Evolutionary conservation across 2,329 filamentous ascomycete genomes (phyloP).

Genomic region (Botrytis deweyae): DNA sequence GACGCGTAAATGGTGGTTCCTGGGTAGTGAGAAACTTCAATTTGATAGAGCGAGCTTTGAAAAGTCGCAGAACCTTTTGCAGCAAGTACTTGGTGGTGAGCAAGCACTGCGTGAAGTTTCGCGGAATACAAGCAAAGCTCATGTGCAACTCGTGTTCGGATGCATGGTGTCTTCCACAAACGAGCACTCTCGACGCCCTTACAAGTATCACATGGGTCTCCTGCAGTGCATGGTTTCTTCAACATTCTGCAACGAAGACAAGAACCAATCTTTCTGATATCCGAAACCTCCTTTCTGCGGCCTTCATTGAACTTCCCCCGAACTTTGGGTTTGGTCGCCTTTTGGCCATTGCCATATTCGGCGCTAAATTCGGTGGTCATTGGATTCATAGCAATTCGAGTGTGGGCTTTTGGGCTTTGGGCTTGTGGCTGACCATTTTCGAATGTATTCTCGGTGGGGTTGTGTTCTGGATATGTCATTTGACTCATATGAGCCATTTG

Average conservation of each 20-base stretch:
- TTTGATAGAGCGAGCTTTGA: slow-evolving; percentile 44
- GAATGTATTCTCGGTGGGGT: slow-evolving; percentile 23
- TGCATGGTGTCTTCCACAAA: slow-evolving; percentile 64
- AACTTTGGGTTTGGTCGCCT: slow-evolving; percentile 44
- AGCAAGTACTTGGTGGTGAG: slow-evolving; percentile 57
- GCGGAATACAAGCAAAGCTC: slow-evolving; percentile 63
- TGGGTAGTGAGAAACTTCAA: slow-evolving; percentile 60
- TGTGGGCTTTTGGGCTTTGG: slow-evolving; percentile 25
- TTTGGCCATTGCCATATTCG: slow-evolving; percentile 38
- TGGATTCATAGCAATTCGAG: slow-evolving; percentile 32
- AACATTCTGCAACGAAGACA: slow-evolving; percentile 66
- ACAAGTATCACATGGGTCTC: slow-evolving; percentile 62
- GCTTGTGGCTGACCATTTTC: slow-evolving; percentile 2
- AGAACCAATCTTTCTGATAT: slow-evolving; percentile 63
- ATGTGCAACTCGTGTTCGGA: slow-evolving; percentile 61
- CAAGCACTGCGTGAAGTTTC: slow-evolving; percentile 61
- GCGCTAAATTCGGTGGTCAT: slow-evolving; percentile 39
- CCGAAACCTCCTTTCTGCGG: slow-evolving; percentile 63
- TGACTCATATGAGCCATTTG: slow-evolving; percentile 23
- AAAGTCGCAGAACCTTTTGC: slow-evolving; percentile 53
- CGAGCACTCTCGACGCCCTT: slow-evolving; percentile 62
- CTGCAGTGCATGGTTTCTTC: slow-evolving; percentile 65
- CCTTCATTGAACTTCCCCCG: slow-evolving; percentile 57
- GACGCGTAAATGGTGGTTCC: slow-evolving; percentile 42
- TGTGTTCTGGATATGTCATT: slow-evolving; percentile 30